These are phyloP conservation scores for Blepharisma stoltei DNA, from an alignment of 73 alveolate species.

Conservation along the genomic window DNA sequence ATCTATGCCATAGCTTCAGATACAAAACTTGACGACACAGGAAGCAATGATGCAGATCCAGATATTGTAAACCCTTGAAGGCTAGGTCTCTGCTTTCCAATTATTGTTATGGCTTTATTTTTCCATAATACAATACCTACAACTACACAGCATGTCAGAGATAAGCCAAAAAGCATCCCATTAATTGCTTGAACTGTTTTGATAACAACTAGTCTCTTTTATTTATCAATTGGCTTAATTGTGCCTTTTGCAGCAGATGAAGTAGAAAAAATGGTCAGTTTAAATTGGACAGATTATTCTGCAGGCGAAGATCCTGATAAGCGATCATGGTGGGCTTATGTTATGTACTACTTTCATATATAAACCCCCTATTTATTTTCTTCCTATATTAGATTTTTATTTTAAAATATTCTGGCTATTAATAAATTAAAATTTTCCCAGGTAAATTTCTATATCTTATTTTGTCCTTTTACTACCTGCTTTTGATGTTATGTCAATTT, in stretches of 20 bases:
- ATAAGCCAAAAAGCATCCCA: background rate
- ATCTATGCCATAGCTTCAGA: background rate
- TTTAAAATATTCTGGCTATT: no score
- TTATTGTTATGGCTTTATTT: background rate
- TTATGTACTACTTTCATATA: no score
- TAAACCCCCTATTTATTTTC: no score
- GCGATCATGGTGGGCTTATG: background rate
- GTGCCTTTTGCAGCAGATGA: background rate
- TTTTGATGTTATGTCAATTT: background rate
- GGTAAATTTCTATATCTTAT: no score
- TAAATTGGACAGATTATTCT: conserved; percentile 27
- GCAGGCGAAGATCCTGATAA: background rate
- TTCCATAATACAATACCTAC: background rate
- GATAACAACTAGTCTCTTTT: background rate
- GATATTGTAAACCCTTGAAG: background rate
- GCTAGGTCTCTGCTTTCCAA: background rate
- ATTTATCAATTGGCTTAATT: background rate
- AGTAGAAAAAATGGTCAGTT: background rate
- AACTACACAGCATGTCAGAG: background rate
- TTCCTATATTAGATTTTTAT: no score
- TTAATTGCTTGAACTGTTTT: background rate
- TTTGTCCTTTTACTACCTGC: conserved; percentile 2
- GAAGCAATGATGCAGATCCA: background rate
- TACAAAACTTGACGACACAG: background rate
- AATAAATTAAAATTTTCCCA: no score